A percentile compares a stretch with the other conserved stretches of the same genome.
Conservation (phyloP, 805 yeast genomes). For the Metschnikowia lachancei region DNA sequence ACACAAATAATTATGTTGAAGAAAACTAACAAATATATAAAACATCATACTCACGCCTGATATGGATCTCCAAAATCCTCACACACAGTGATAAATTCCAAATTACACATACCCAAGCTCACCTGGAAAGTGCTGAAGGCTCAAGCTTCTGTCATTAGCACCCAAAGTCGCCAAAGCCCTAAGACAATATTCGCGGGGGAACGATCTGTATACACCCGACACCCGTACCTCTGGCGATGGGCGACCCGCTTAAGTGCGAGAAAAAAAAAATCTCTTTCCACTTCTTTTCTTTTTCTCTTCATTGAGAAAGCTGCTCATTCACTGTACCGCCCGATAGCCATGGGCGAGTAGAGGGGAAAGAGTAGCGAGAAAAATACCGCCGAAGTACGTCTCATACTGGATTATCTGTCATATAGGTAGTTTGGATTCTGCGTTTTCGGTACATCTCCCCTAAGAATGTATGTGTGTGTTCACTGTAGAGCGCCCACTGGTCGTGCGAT, state of each 20-base stretch:
- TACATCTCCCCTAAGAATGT: conserved; percentile 18
- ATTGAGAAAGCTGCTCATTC: conserved; percentile 24
- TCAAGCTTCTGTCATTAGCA: too few relatives aligned
- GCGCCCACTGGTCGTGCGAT: too few relatives aligned
- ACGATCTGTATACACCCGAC: neutral
- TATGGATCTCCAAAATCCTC: too few relatives aligned
- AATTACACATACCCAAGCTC: too few relatives aligned
- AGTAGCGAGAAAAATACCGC: conserved; percentile 19
- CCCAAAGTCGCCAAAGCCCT: neutral
- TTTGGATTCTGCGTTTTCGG: conserved; percentile 42
- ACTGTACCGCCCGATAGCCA: conserved; percentile 22
- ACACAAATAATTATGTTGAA: too few relatives aligned
- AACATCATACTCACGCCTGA: too few relatives aligned
- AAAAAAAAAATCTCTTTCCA: conserved; percentile 1
- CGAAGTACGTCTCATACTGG: conserved; percentile 22
- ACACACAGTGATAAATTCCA: too few relatives aligned
- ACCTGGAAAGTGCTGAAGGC: neutral
- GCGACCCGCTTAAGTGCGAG: neutral
- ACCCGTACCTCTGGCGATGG: conserved; percentile 12
- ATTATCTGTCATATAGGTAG: conserved; percentile 12
- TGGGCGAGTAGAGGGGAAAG: conserved; percentile 26
- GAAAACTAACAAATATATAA: too few relatives aligned
- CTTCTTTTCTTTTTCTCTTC: conserved; percentile 7
- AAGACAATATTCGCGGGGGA: neutral
- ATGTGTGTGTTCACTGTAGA: too few relatives aligned